A percentile compares a stretch with the other conserved stretches of the same genome.
Conservation (phyloP, 2,329 filamentous ascomycete genomes). For the Neoscytalidium dimidiatum region DNA sequence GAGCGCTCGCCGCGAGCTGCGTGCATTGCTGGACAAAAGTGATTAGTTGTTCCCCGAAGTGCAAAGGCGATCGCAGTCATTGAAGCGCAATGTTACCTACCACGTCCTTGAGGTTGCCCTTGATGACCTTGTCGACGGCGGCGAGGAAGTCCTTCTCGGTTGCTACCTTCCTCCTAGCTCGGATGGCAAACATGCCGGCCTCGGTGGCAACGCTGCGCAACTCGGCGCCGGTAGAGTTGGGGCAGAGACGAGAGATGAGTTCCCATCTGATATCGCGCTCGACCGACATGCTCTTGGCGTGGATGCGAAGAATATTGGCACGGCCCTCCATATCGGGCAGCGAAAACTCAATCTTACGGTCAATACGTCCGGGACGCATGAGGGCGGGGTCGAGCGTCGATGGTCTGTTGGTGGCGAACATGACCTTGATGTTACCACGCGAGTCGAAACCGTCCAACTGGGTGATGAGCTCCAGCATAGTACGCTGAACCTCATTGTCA, state of each 20-base stretch:
- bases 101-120: slow-evolving; percentile 81
- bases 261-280: slow-evolving; percentile 99
- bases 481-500: slow-evolving; percentile 96
- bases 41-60: neutral
- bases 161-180: slow-evolving; percentile 91
- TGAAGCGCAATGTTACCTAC: neutral
- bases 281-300: slow-evolving; percentile 99
- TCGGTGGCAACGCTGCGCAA: slow-evolving; percentile 95
- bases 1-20: neutral
- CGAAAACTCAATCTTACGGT: slow-evolving; percentile 98
- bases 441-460: slow-evolving; percentile 96
- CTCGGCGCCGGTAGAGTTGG: slow-evolving; percentile 95
- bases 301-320: slow-evolving; percentile 96
- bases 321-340: slow-evolving; percentile 95
- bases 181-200: slow-evolving; percentile 97
- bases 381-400: slow-evolving; percentile 95
- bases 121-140: slow-evolving; percentile 99
- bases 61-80: neutral
- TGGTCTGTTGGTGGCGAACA: slow-evolving; percentile 97
- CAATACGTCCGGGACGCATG: slow-evolving; percentile 96
- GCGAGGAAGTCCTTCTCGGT: slow-evolving; percentile 98
- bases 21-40: neutral
- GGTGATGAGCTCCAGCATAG: slow-evolving; percentile 96
- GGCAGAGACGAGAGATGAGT: slow-evolving; percentile 93
- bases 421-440: slow-evolving; percentile 98